These are phyloP conservation scores for Amphicarpaea edgeworthii DNA, from an alignment of 306 rosid genomes.

Conservation along the genomic window DNA sequence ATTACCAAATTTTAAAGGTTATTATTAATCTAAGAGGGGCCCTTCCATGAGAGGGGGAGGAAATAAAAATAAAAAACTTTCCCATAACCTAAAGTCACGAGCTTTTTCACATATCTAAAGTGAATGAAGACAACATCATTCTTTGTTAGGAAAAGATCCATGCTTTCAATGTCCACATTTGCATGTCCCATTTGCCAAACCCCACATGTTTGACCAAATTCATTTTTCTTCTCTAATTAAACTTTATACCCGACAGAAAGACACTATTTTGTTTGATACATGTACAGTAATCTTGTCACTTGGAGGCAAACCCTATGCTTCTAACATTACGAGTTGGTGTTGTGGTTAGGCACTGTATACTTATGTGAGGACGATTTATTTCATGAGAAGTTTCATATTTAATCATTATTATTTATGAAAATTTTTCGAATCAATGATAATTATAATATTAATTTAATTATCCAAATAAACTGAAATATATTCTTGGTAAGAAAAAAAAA, in stretches of 20 bases:
- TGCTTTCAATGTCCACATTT: constrained; percentile 36
- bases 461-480: too few relatives aligned
- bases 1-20: constrained; percentile 23
- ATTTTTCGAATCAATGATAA: too few relatives aligned
- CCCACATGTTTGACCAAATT: constrained; percentile 54
- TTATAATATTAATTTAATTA: too few relatives aligned
- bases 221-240: background rate
- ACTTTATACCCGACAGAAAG: constrained; percentile 22
- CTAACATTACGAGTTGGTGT: too few relatives aligned
- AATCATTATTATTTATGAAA: too few relatives aligned
- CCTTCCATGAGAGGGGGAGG: background rate
- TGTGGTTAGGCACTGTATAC: too few relatives aligned
- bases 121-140: constrained; percentile 58
- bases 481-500: too few relatives aligned
- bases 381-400: too few relatives aligned
- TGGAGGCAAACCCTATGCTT: background rate
- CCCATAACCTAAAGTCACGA: constrained; percentile 10
- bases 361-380: too few relatives aligned
- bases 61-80: constrained; percentile 19
- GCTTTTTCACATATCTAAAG: constrained; percentile 36
- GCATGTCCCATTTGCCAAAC: constrained; percentile 40
- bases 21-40: constrained; percentile 13
- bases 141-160: constrained; percentile 41
- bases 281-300: background rate
- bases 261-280: background rate